Conservation (phyloP, 495 filamentous ascomycete genomes). For the Trichocladium antarcticum region DNA sequence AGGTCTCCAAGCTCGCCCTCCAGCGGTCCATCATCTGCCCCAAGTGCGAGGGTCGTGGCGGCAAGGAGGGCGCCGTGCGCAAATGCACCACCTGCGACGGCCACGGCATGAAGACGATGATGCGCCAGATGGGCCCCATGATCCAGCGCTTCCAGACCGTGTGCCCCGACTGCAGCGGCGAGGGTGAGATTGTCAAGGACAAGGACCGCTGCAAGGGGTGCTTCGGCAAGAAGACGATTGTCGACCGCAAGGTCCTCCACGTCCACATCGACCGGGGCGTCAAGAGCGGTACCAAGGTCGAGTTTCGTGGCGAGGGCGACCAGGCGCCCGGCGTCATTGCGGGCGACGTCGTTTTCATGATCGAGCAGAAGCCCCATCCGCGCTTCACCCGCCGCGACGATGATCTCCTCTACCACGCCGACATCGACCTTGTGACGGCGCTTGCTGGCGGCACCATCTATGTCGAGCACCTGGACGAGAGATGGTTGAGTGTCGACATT, state of each 20-base stretch:
- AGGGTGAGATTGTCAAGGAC: slow-evolving; percentile 90
- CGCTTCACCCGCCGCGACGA: slow-evolving; percentile 95
- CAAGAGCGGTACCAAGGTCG: slow-evolving; percentile 84
- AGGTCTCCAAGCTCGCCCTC: slow-evolving; percentile 91
- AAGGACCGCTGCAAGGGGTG: slow-evolving; percentile 94
- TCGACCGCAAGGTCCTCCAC: slow-evolving; percentile 95
- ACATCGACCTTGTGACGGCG: slow-evolving; percentile 93
- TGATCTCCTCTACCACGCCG: slow-evolving; percentile 88
- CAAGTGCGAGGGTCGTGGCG: slow-evolving; percentile 89
- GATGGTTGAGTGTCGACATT: slow-evolving; percentile 88
- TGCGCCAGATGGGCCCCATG: slow-evolving; percentile 99
- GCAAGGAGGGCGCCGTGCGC: slow-evolving; percentile 93
- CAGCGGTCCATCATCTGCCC: slow-evolving; percentile 96
- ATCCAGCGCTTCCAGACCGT: slow-evolving; percentile 99
- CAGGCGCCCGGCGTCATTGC: slow-evolving; percentile 86
- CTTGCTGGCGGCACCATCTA: slow-evolving; percentile 78
- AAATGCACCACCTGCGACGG: slow-evolving; percentile 85
- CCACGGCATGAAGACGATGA: slow-evolving; percentile 98
- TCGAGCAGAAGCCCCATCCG: slow-evolving; percentile 92
- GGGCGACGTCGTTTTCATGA: slow-evolving; percentile 94
- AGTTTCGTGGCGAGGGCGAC: slow-evolving; percentile 93
- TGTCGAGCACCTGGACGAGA: slow-evolving; percentile 93
- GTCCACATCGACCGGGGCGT: slow-evolving; percentile 96
- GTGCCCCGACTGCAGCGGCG: slow-evolving; percentile 94
- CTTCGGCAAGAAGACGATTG: slow-evolving; percentile 90